These are phyloP conservation scores for Agastache rugosa DNA, from an alignment of 257 asterid genomes.

Conservation along the genomic window DNA sequence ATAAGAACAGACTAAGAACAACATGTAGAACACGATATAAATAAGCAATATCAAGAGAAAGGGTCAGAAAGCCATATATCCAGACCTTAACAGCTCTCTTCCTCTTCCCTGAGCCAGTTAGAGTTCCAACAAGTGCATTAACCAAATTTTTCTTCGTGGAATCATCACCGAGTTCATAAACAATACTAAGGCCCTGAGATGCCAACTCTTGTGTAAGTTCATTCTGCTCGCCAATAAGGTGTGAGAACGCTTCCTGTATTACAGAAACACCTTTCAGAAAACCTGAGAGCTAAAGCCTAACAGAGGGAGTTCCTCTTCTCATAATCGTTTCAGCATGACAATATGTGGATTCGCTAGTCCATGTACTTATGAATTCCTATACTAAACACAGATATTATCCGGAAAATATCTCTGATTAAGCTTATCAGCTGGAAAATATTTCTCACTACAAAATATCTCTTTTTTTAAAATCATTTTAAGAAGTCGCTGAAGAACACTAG, in stretches of 20 bases:
- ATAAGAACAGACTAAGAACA: conserved; percentile 30
- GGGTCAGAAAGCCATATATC: conserved; percentile 30
- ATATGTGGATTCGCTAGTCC: background rate
- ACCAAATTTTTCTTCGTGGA: conserved; percentile 88
- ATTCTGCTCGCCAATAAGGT: conserved; percentile 87
- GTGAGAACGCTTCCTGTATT: conserved; percentile 94
- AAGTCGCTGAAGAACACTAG: background rate
- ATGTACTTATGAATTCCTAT: conserved; percentile 15
- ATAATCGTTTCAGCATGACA: conserved; percentile 11
- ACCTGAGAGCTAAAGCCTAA: conserved; percentile 17
- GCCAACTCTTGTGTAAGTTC: conserved; percentile 98
- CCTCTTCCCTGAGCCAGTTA: conserved; percentile 98
- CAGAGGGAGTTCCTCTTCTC: conserved; percentile 20
- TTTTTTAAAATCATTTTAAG: conserved; percentile 5
- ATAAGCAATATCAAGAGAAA: conserved; percentile 28
- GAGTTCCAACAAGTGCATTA: conserved; percentile 94
- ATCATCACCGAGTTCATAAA: conserved; percentile 93
- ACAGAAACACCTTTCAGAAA: conserved; percentile 30
- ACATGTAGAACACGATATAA: conserved; percentile 24
- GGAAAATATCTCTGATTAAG: conserved; percentile 14
- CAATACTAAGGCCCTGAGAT: conserved; percentile 98
- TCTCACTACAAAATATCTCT: background rate
- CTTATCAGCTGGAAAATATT: conserved; percentile 14
- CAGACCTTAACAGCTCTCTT: conserved; percentile 93
- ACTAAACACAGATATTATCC: conserved; percentile 22